Base-by-base conservation (phyloP, 1,284 basidiomycete genomes). In the Puccinia coronata region DNA sequence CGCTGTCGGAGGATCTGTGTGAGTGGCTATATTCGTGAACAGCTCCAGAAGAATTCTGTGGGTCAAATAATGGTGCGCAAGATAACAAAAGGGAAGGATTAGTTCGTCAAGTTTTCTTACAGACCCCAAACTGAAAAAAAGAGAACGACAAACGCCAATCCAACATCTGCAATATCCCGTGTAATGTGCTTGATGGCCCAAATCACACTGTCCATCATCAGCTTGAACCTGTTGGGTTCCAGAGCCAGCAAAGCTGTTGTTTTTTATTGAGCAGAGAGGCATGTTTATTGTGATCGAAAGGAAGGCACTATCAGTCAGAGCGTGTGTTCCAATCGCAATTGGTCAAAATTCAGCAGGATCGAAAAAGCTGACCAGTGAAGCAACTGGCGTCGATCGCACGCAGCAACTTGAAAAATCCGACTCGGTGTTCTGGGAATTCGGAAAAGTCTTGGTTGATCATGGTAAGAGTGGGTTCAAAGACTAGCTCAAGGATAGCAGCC, bases 151-250 rank as follows among this genome's bases (percentile, higher is more conserved):
- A 11, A 82, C 94, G 92, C 94, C 83, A 98, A 87, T 76, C 96
- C 96, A 49, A 92, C 94, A 86, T 99, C 97, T 36, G 96, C 94
- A 84, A 99, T 98, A 87, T 99, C 97, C 79, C 97, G 91, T 94
- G 98, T 97, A 23, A 95, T 98, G 88, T 99, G 97, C 88, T 99
- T 99, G 89, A 99, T 97, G 18, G 95, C 96, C 97, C 97, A 99
- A 77, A 98, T 93, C 83, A 98, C 93, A 83, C 95, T 96, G 87
- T 99, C 97, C 91, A 98, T 98, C 87, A 97, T 93, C 82, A 99
- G 88, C 88, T 98, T 98, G 90, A 99, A 99, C 87, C 97, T 93
- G 73, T 90, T 87, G n/a, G 95, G 92, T 20, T 94, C 93, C 80
- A 98, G 90, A 55, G 91, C 91, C 82, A 98, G 90, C 57, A 99